phyloP scores from a whole-genome alignment of 192 early-diverging fungal genomes.

The Podila epicladia region DNA sequence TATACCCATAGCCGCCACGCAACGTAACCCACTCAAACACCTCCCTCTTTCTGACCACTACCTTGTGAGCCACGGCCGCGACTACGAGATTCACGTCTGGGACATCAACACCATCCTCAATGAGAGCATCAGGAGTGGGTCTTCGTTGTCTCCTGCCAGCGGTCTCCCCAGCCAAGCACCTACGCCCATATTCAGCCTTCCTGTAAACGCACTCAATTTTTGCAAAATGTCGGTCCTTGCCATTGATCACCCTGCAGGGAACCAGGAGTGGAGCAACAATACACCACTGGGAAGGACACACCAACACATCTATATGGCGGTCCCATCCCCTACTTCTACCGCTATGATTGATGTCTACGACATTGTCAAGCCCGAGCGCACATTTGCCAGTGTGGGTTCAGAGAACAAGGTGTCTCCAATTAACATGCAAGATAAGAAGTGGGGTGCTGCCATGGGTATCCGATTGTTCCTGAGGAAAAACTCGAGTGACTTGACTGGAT shows the following conservation, averaged over 20 bases:
- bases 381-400: conserved; percentile 24
- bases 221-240: conserved; percentile 42
- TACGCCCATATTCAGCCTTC: conserved; percentile 25
- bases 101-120: conserved; percentile 28
- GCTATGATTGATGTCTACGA: conserved; percentile 41
- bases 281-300: conserved; percentile 5
- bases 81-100: conserved; percentile 53
- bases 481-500: background rate
- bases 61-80: conserved; percentile 50
- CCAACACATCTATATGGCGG: conserved; percentile 30
- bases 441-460: conserved; percentile 42
- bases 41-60: background rate
- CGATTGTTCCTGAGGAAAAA: conserved; percentile 9
- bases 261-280: background rate
- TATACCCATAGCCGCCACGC: background rate
- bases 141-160: background rate
- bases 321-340: conserved; percentile 27
- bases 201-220: conserved; percentile 53
- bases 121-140: background rate
- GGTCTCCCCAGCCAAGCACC: background rate
- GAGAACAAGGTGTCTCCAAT: background rate
- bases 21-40: background rate
- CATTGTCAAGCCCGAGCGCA: conserved; percentile 36
- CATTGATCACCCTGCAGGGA: conserved; percentile 4
- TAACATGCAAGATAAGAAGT: conserved; percentile 19